Base-by-base conservation (phyloP, 495 filamentous ascomycete genomes). In the Penicillium odoratum region DNA sequence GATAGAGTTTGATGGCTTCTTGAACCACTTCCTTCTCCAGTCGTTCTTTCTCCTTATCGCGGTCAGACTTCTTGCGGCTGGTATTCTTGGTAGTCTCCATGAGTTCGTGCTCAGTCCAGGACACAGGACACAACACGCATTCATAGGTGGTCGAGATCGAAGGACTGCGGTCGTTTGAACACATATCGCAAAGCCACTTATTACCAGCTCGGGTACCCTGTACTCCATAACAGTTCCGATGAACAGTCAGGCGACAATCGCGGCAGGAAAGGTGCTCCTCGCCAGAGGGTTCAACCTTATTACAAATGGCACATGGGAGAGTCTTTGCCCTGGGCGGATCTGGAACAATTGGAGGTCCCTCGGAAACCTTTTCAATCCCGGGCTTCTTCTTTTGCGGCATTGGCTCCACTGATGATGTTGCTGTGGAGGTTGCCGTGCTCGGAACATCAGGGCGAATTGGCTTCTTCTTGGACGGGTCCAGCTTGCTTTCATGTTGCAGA, bases 161-260 rank as follows among this genome's bases (percentile, higher is more conserved):
- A 4, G 91, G 91, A 57, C 83, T 90, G 63, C 91, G 89, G 64
- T 98, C 94, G 67, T 98, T 98, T 11, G 85, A 78, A 74, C 94
- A 98, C 84, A 90, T 93, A 72, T 98, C 94, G 72, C 94, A 98
- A 18, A 89, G 80, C 94, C 94, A 98, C 72, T 96, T 96, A 51
- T 80, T 82, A 29, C 81, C 79, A 42, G 83, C 83, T n/a, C 86
- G 83, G 46, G 80, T 81, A 29, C 90, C 85, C 3, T 83, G 71
- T 31, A 98, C 80, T 16, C 94, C 94, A 70, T 97, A 98, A 70
- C 94, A 98, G 54, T 85, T 87, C 44, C 88, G 87, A 69, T 98
- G 94, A n/a, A 98, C 93, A 0, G 92, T 90, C 64, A 98, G 76
- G 47, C 90, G 88, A 69, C 94, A 98, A 64, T 93, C 89, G 53